These are phyloP conservation scores for Pseudogymnoascus sp. DNA, from an alignment of 2,329 filamentous ascomycete species.

Conservation along the genomic window DNA sequence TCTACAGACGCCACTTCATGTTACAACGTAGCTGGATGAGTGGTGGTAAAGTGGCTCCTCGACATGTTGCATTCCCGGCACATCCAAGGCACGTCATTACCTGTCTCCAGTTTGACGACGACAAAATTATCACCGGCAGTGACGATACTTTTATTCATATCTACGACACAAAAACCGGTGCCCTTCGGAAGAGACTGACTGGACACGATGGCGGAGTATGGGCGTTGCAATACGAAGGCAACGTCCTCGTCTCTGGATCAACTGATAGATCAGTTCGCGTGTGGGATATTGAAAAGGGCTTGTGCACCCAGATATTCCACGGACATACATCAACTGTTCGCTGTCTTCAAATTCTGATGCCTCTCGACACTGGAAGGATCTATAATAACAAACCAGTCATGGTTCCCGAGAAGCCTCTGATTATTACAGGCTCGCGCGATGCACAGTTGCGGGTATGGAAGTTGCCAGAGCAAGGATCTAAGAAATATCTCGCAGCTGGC, in stretches of 20 bases:
- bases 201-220: slow-evolving; percentile 97
- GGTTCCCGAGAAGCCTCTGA: slow-evolving; percentile 89
- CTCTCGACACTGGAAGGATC: slow-evolving; percentile 66
- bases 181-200: slow-evolving; percentile 71
- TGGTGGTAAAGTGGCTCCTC: slow-evolving; percentile 68
- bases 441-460: slow-evolving; percentile 93
- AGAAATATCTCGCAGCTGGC: slow-evolving; percentile 70
- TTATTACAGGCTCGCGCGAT: slow-evolving; percentile 94
- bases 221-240: slow-evolving; percentile 94
- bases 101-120: slow-evolving; percentile 92
- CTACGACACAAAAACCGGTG: slow-evolving; percentile 93
- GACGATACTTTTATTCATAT: slow-evolving; percentile 97
- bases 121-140: slow-evolving; percentile 96
- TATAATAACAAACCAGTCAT: slow-evolving; percentile 69
- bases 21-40: slow-evolving; percentile 91
- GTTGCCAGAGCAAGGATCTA: slow-evolving; percentile 72
- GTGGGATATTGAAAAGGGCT: slow-evolving; percentile 92
- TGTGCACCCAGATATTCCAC: slow-evolving; percentile 92
- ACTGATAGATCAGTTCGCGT: slow-evolving; percentile 98
- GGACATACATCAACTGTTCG: slow-evolving; percentile 96
- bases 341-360: slow-evolving; percentile 89
- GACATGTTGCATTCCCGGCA: slow-evolving; percentile 91
- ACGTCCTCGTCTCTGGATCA: slow-evolving; percentile 89
- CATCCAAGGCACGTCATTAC: slow-evolving; percentile 96
- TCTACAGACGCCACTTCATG: slow-evolving; percentile 87